These are phyloP conservation scores for Thuja plicata DNA, from an alignment of 83 land plant genomes.

Conservation along the genomic window DNA sequence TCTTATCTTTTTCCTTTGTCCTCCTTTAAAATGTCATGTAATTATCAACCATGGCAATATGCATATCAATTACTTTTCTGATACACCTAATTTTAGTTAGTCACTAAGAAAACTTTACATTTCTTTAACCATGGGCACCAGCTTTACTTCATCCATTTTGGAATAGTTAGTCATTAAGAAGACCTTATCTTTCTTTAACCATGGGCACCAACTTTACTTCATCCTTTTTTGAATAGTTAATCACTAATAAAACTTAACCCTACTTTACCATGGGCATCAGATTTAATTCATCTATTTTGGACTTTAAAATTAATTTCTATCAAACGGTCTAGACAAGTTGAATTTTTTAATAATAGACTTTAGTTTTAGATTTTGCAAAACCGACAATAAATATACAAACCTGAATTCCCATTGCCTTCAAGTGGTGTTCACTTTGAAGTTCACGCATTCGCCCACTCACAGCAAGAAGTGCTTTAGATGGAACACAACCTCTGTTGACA, in stretches of 20 bases:
- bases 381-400: conserved; percentile 23
- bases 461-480: conserved; percentile 97
- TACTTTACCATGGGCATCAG: not conserved
- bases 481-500: conserved; percentile 99
- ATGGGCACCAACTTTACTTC: too few species aligned
- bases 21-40: not conserved
- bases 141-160: not conserved
- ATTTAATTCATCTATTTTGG: not conserved
- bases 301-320: not conserved
- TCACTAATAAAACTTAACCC: not conserved
- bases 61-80: not conserved
- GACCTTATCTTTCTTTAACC: too few species aligned
- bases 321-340: not conserved
- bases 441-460: conserved; percentile 99
- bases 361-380: not conserved
- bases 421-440: conserved; percentile 87
- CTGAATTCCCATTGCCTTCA: conserved; percentile 94
- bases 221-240: too few species aligned
- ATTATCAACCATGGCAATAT: not conserved
- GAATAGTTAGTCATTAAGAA: not conserved
- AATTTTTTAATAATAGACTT: not conserved
- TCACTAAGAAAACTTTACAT: not conserved
- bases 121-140: not conserved
- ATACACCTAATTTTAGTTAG: not conserved
- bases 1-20: too few species aligned